phyloP scores from a whole-genome alignment of 371 early-diverging fungal genomes.

The Synchytrium microbalum region DNA sequence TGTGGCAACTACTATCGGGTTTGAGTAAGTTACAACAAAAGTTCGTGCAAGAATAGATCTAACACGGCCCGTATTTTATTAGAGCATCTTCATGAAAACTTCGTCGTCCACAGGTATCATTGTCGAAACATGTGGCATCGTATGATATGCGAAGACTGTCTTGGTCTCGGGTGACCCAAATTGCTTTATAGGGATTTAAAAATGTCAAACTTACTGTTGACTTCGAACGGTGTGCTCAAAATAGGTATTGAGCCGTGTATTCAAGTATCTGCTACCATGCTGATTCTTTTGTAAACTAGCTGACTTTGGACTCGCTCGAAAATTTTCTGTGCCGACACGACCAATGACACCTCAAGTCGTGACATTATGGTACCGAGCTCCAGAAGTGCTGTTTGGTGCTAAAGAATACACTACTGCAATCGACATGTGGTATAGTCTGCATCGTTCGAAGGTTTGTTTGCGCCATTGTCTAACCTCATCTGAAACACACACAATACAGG shows the following conservation, averaged over 20 bases:
- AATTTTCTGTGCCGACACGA: slow-evolving; percentile 49
- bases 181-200: slow-evolving; percentile 60
- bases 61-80: slow-evolving; percentile 23
- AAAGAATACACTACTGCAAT: slow-evolving; percentile 70
- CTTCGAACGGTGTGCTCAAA: slow-evolving; percentile 63
- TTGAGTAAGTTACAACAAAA: slow-evolving; percentile 4
- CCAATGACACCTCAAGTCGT: slow-evolving; percentile 91
- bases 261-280: neutral
- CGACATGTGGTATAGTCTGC: slow-evolving; percentile 73
- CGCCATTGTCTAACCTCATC: neutral
- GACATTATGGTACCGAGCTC: slow-evolving; percentile 94
- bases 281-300: slow-evolving; percentile 33
- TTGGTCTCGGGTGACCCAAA: too few species aligned
- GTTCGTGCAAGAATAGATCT: neutral
- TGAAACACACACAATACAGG: slow-evolving; percentile 14
- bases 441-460: slow-evolving; percentile 3
- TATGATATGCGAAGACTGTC: too few species aligned
- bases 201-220: slow-evolving; percentile 74
- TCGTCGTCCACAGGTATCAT: slow-evolving; percentile 66
- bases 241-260: slow-evolving; percentile 48
- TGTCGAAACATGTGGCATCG: too few species aligned
- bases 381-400: slow-evolving; percentile 80
- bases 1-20: slow-evolving; percentile 69
- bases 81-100: slow-evolving; percentile 67
- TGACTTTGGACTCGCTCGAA: slow-evolving; percentile 86